A percentile compares a stretch with the other conserved stretches of the same genome.
Evolutionary conservation across 805 yeast genomes (phyloP).

Genomic region (Yamadazyma tumulicola): DNA sequence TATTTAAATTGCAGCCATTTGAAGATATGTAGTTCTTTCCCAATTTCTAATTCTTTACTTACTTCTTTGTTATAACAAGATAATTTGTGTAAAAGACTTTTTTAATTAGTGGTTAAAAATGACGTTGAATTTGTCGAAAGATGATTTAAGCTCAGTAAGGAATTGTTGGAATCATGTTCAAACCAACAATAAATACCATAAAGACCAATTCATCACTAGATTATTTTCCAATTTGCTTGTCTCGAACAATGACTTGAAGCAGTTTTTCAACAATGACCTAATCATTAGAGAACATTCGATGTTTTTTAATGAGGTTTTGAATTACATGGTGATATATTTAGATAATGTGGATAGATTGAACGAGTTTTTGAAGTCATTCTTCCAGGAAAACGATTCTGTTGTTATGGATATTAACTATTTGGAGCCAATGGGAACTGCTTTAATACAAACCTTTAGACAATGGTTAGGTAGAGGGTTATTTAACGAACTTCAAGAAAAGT

Average conservation of each 20-base stretch:
- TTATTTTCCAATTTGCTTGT: slow-evolving; percentile 33
- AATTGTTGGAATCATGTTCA: slow-evolving; percentile 33
- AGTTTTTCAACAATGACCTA: slow-evolving; percentile 18
- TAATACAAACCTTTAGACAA: slow-evolving; percentile 35
- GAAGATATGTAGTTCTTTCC: too few species aligned
- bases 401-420: slow-evolving; percentile 27
- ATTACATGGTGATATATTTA: slow-evolving; percentile 28
- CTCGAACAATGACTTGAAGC: slow-evolving; percentile 24
- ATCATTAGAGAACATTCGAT: slow-evolving; percentile 26
- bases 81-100: too few species aligned
- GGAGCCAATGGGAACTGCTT: slow-evolving; percentile 41
- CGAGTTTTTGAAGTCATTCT: slow-evolving; percentile 32
- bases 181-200: slow-evolving; percentile 25
- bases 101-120: too few species aligned
- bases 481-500: slow-evolving; percentile 27
- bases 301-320: slow-evolving; percentile 35
- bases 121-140: slow-evolving; percentile 11
- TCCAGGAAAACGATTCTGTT: slow-evolving; percentile 26
- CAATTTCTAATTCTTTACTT: too few species aligned
- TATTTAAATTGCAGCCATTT: too few species aligned
- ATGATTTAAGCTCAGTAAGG: slow-evolving; percentile 17
- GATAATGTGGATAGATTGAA: slow-evolving; percentile 26
- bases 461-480: slow-evolving; percentile 30
- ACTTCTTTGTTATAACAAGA: too few species aligned
- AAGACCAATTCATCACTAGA: slow-evolving; percentile 26